Evolutionary conservation across 2,329 filamentous ascomycete species (phyloP).

Genomic region (Fusarium fracticaudum): DNA sequence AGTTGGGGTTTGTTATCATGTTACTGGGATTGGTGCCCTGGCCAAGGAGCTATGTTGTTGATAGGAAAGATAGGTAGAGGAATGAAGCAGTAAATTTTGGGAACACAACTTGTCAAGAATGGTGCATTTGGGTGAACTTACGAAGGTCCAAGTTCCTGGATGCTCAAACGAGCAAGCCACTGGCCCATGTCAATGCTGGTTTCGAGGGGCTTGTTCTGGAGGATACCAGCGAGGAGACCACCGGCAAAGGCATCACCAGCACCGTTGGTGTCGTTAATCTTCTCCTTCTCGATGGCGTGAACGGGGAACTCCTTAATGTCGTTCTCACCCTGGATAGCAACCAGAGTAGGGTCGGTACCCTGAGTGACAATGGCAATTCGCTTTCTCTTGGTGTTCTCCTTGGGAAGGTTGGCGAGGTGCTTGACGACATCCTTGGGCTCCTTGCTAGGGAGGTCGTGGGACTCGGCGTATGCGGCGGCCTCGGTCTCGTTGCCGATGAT

Average conservation of each 20-base stretch:
- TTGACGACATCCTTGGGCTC: conserved; percentile 87
- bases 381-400: conserved; percentile 87
- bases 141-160: conserved; percentile 95
- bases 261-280: conserved; percentile 96
- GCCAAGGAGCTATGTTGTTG: conserved; percentile 11
- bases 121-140: conserved; percentile 63
- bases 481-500: conserved; percentile 98
- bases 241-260: conserved; percentile 97
- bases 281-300: conserved; percentile 76
- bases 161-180: conserved; percentile 94
- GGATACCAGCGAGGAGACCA: conserved; percentile 89
- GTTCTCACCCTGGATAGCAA: conserved; percentile 77
- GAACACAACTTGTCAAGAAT: conserved; percentile 9
- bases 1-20: conserved; percentile 21
- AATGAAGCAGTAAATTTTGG: conserved; percentile 20
- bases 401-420: conserved; percentile 86
- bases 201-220: conserved; percentile 83
- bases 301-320: conserved; percentile 82
- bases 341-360: conserved; percentile 88
- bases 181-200: conserved; percentile 90
- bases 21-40: conserved; percentile 23
- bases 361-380: conserved; percentile 93
- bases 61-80: conserved; percentile 34
- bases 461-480: conserved; percentile 85
- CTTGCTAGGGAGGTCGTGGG: conserved; percentile 77